Base-by-base conservation (phyloP, 192 early-diverging fungal genomes). In the Coemansia sp. region DNA sequence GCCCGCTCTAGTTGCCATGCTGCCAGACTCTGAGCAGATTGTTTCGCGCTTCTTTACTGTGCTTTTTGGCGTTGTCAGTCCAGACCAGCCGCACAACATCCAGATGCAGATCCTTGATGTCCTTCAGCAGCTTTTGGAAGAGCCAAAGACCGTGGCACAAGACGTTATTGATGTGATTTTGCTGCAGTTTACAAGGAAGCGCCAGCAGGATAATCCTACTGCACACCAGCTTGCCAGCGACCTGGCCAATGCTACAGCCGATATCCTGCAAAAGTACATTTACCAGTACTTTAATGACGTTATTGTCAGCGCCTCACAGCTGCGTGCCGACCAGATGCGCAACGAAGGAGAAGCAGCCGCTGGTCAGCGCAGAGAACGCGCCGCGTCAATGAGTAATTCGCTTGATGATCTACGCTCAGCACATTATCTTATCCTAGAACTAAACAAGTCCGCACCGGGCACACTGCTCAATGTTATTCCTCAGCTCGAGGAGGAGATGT, bases 271-370 rank as follows among this genome's bases (percentile, higher is more conserved):
- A 73, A 85, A 91, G 66, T 95, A 95, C 72, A 87, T 97, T 13
- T 95, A 89, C 63, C 92, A 95, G 88, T 92, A 96, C 76, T 96
- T 99, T 83, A 86, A 87, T 26, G 93, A 96, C 46, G 83, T 88
- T 3, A 88, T 99, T 21, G 72, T 93, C 29, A 78, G 84, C 28
- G 87, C 88, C 0, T 82, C 81, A 1, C 77, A 74, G 62, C 68
- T 70, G 59, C 63, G 74, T 29, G 53, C 55, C 9, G 68, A 59
- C 10, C 67, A 75, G 21, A 25, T 48, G 25, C 70, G 67, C 43
- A 43, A 33, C 31, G 71, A 62, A 40, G 46, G 59, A 21, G 70
- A 68, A 4, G 62, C 30, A 4, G 62, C 30, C 23, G 34, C 63
- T 13, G 61, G 52, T 0, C 61, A 58, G 31, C 57, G 79, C 77